Evolutionary conservation across 2,329 filamentous ascomycete genomes (phyloP), one percentile per base, ranked within the genome.

Genomic region (Fusarium stilboides): DNA sequence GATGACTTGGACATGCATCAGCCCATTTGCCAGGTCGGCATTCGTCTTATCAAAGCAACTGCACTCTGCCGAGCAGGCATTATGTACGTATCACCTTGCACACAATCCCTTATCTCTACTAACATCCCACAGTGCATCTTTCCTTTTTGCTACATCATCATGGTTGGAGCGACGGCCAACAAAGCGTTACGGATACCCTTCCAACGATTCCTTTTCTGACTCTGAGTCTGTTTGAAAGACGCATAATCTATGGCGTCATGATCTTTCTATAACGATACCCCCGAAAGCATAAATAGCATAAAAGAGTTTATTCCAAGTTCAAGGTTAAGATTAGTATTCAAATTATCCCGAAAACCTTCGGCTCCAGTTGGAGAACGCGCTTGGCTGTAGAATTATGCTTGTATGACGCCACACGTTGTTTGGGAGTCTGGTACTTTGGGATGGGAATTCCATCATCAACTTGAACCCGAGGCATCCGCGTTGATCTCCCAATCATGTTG

Each of bases 101-200:
- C 10, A 12, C 15, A 10, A 6, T 13, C 2, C 8, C 4, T 1
- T 26, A 2, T 22, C 8, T 24, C 26, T 17, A 34, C 46, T 69
- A 46, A 68, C 34, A 14, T 24, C 5, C 22, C 7, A 9, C 52
- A 69, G 67, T 2, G 67, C 66, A 7, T 34, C 60, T 39, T 69
- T 69, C 19, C 62, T 69, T 36, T 69, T 69, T 43, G 62, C 28
- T 34, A 70, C 58, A 43, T 70, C 67, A 1, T 68, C 67, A 22
- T 69, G 64, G 64, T 15, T 69, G 6, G 66, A 70, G 10, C 57
- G 40, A 5, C 53, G 33, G 26, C 52, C 62, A 5, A 42, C 19
- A 33, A 31, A 46, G 10, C 52, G 43, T 17, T 22, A 24, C 7
- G 22, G 22, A 24, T 24, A 15, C 40, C 5, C 12, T 10, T 14